Evolutionary conservation across 2,329 filamentous ascomycete species (phyloP).

Genomic region (Venturiaceae sp.): DNA sequence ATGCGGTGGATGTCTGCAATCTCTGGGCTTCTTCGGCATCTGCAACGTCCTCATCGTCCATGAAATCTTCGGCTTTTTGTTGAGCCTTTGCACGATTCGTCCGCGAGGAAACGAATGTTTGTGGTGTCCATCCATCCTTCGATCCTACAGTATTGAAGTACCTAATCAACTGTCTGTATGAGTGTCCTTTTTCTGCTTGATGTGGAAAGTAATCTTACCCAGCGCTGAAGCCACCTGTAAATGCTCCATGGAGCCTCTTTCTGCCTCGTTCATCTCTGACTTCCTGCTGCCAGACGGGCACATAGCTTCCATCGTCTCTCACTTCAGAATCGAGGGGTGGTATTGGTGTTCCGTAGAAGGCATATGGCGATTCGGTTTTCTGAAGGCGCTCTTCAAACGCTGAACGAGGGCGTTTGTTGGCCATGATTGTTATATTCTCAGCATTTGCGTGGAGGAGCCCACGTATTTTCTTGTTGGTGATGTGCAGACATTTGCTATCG

Average conservation of each 20-base stretch:
- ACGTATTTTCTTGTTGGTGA: neutral
- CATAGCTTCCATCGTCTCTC: slow-evolving; percentile 83
- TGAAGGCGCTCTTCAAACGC: slow-evolving; percentile 68
- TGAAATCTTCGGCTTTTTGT: slow-evolving; percentile 77
- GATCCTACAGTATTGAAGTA: slow-evolving; percentile 98
- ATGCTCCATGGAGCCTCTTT: slow-evolving; percentile 88
- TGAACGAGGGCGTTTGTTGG: slow-evolving; percentile 68
- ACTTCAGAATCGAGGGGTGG: slow-evolving; percentile 65
- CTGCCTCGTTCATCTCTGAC: slow-evolving; percentile 86
- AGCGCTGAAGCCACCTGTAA: slow-evolving; percentile 93
- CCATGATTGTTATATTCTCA: slow-evolving; percentile 43
- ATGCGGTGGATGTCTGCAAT: slow-evolving; percentile 63
- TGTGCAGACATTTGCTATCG: no score
- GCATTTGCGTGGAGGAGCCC: no score
- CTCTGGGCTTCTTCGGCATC: slow-evolving; percentile 71
- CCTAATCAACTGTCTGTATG: slow-evolving; percentile 33
- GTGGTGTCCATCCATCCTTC: slow-evolving; percentile 94
- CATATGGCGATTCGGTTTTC: slow-evolving; percentile 61
- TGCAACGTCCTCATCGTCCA: slow-evolving; percentile 93
- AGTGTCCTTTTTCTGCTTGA: slow-evolving; percentile 14
- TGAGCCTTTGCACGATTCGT: slow-evolving; percentile 59
- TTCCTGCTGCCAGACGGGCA: slow-evolving; percentile 97
- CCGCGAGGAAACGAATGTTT: slow-evolving; percentile 85
- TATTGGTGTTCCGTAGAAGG: slow-evolving; percentile 74
- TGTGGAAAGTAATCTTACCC: slow-evolving; percentile 50